A percentile compares a stretch with the other conserved stretches of the same genome.
Evolutionary conservation across 768 basidiomycete genomes (phyloP).

Genomic region (Amanita thiersii): DNA sequence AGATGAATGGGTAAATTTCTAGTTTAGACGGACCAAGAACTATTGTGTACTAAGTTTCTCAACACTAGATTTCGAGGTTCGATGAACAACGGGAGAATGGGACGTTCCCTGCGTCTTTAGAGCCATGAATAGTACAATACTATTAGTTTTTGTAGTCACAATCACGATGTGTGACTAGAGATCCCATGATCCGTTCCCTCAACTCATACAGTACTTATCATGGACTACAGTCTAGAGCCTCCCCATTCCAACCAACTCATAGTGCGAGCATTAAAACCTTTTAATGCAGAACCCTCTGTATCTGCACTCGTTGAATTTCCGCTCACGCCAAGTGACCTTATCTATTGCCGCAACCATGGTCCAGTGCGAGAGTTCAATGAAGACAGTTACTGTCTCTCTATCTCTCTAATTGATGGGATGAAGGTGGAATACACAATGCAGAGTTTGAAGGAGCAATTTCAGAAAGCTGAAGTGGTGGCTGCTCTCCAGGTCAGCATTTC

Average conservation of each 20-base stretch:
- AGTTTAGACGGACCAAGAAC: conserved; percentile 10
- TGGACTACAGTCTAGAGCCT: conserved; percentile 43
- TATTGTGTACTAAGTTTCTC: not conserved
- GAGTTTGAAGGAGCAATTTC: conserved; percentile 32
- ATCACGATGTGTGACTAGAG: too few species aligned
- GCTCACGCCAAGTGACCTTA: conserved; percentile 53
- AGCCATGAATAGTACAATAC: conserved; percentile 30
- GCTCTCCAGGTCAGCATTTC: conserved; percentile 41
- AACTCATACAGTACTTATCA: too few species aligned
- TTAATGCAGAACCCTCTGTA: conserved; percentile 63
- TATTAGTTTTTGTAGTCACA: too few species aligned
- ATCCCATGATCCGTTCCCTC: too few species aligned
- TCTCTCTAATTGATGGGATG: conserved; percentile 26
- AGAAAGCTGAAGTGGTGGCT: conserved; percentile 37
- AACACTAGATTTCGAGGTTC: conserved; percentile 67
- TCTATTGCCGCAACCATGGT: conserved; percentile 70
- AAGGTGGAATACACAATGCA: conserved; percentile 26
- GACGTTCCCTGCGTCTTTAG: conserved; percentile 87
- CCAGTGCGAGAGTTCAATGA: conserved; percentile 44
- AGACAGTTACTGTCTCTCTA: conserved; percentile 30
- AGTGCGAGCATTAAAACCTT: conserved; percentile 41
- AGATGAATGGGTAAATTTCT: conserved; percentile 81
- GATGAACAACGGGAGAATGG: conserved; percentile 94
- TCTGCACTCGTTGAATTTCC: conserved; percentile 48
- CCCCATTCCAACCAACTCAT: conserved; percentile 37